These are phyloP conservation scores for Trichophyton schoenleinii DNA, from an alignment of 2,329 filamentous ascomycete species.

Conservation along the genomic window DNA sequence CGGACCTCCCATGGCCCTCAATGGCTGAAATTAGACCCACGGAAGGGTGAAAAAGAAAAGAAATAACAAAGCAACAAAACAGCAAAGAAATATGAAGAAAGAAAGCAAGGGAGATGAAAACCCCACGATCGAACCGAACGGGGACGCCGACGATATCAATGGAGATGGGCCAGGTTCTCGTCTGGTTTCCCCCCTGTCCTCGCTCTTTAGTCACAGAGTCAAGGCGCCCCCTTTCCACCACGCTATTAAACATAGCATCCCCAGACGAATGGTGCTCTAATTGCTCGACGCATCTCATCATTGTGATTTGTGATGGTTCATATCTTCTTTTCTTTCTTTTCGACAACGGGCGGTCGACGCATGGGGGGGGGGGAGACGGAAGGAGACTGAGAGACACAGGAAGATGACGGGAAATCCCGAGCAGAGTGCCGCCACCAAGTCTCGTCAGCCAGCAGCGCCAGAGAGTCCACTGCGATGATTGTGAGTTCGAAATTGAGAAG, in stretches of 20 bases:
- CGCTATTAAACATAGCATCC: background rate
- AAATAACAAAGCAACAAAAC: background rate
- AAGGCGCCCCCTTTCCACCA: background rate
- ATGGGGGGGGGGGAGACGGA: background rate
- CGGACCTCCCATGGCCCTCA: background rate
- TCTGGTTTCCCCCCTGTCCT: background rate
- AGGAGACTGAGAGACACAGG: too few species aligned
- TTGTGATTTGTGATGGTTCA: background rate
- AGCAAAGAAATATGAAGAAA: background rate
- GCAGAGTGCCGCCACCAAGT: background rate
- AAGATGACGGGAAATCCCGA: background rate
- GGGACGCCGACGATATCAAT: background rate
- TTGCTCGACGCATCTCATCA: background rate
- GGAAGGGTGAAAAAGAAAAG: background rate
- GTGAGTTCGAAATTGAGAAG: background rate
- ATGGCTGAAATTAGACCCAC: background rate
- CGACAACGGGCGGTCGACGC: background rate
- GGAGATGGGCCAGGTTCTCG: background rate
- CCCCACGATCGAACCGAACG: background rate
- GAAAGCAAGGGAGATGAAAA: background rate
- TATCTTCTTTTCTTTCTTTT: background rate
- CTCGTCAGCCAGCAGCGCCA: background rate
- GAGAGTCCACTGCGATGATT: background rate
- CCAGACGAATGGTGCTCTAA: background rate
- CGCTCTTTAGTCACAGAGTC: background rate